A percentile compares a stretch with the other conserved stretches of the same genome.
phyloP scores from a whole-genome alignment of 2,329 filamentous ascomycete genomes.

The Cordyceps fumosorosea region DNA sequence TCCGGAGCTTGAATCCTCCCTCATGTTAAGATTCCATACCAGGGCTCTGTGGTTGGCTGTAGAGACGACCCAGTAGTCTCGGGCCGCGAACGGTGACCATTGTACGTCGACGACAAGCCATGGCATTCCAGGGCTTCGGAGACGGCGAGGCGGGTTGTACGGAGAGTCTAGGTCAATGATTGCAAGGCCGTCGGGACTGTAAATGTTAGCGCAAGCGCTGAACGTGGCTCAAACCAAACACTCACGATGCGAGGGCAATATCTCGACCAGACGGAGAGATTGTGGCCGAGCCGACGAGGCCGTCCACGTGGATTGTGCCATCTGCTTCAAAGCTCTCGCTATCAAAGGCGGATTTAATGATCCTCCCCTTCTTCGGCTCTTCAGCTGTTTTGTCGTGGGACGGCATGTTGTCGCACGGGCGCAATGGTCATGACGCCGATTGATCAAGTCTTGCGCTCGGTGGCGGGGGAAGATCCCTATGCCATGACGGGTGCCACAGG shows the following conservation, averaged over 20 bases:
- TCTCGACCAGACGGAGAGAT: slow-evolving; percentile 90
- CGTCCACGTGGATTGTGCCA: slow-evolving; percentile 75
- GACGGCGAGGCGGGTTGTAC: slow-evolving; percentile 76
- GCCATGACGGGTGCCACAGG: background rate
- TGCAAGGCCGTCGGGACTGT: slow-evolving; percentile 64
- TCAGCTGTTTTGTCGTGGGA: slow-evolving; percentile 40
- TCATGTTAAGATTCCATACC: slow-evolving; percentile 84
- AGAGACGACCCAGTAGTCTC: slow-evolving; percentile 89
- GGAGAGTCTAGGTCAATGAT: slow-evolving; percentile 90
- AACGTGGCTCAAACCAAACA: slow-evolving; percentile 21
- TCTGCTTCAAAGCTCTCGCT: slow-evolving; percentile 84
- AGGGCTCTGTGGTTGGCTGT: slow-evolving; percentile 92
- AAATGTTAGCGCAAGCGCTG: slow-evolving; percentile 27
- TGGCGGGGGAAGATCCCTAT: background rate
- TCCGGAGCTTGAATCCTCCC: slow-evolving; percentile 62
- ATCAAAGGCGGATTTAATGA: slow-evolving; percentile 65
- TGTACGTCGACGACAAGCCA: slow-evolving; percentile 96
- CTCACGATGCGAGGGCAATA: slow-evolving; percentile 76
- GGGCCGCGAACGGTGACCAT: slow-evolving; percentile 86
- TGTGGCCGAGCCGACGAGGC: slow-evolving; percentile 79
- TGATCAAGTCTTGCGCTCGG: background rate
- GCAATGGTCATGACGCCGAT: slow-evolving; percentile 4
- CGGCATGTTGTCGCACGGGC: slow-evolving; percentile 35
- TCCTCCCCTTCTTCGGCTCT: slow-evolving; percentile 48
- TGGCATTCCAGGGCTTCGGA: slow-evolving; percentile 75